Evolutionary conservation across 345 rosid species (phyloP).

Genomic region (Eucalyptus decipiens): DNA sequence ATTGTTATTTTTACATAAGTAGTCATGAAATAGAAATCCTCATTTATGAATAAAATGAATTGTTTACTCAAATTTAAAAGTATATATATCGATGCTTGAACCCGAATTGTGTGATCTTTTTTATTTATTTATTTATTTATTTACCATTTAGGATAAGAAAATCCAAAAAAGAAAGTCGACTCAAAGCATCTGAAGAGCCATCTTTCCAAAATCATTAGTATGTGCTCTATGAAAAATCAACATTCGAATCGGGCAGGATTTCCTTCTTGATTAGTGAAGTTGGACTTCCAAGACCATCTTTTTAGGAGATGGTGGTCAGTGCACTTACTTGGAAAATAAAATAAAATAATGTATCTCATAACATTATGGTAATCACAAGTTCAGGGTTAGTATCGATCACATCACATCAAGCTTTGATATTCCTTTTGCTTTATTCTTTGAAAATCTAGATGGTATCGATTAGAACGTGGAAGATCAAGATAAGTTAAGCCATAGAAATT

Average conservation of each 20-base stretch:
- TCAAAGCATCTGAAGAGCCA: background rate
- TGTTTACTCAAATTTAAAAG: background rate
- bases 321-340: background rate
- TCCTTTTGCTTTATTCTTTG: background rate
- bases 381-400: background rate
- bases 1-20: background rate
- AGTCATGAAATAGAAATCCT: background rate
- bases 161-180: background rate
- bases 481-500: background rate
- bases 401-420: background rate
- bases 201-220: background rate
- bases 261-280: background rate
- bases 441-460: background rate
- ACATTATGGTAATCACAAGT: background rate
- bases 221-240: background rate
- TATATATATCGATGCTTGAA: too few relatives aligned
- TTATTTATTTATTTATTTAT: background rate
- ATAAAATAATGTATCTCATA: background rate
- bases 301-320: background rate
- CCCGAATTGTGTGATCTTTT: rapidly evolving
- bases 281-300: background rate
- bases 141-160: background rate
- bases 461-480: background rate
- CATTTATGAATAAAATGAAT: background rate
- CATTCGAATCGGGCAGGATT: background rate